phyloP scores from a whole-genome alignment of 768 basidiomycete genomes.

The Asterophora lycoperdoides region DNA sequence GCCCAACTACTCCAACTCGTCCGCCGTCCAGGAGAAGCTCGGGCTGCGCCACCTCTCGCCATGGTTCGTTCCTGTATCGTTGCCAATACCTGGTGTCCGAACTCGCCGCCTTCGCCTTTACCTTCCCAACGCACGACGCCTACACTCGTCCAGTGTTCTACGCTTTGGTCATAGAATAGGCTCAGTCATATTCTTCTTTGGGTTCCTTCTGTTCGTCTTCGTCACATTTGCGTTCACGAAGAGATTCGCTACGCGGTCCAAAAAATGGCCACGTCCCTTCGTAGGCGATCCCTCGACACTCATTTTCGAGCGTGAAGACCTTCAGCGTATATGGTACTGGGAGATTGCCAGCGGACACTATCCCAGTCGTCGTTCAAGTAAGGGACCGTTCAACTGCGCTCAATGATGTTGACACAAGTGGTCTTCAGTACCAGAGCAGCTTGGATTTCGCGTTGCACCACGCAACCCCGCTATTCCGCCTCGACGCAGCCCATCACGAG shows the following conservation, averaged over 20 bases:
- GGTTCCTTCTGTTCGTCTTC: conserved; percentile 36
- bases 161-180: conserved; percentile 60
- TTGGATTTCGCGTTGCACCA: conserved; percentile 52
- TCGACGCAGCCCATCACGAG: conserved; percentile 40
- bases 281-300: conserved; percentile 63
- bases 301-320: conserved; percentile 70
- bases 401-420: conserved; percentile 3
- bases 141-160: conserved; percentile 52
- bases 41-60: conserved; percentile 42
- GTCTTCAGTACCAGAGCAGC: conserved; percentile 61
- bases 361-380: conserved; percentile 77
- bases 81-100: conserved; percentile 58
- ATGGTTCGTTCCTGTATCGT: conserved; percentile 56
- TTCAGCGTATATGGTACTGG: conserved; percentile 94
- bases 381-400: conserved; percentile 26
- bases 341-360: conserved; percentile 93
- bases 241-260: conserved; percentile 57
- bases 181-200: conserved; percentile 45
- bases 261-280: conserved; percentile 58
- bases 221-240: conserved; percentile 56
- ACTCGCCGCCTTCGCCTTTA: conserved; percentile 53
- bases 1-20: conserved; percentile 28
- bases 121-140: conserved; percentile 55
- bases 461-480: conserved; percentile 76
- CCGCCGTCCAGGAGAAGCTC: conserved; percentile 65